Conservation (phyloP, 108 stramenopile genomes). For the Seminavis robusta region DNA sequence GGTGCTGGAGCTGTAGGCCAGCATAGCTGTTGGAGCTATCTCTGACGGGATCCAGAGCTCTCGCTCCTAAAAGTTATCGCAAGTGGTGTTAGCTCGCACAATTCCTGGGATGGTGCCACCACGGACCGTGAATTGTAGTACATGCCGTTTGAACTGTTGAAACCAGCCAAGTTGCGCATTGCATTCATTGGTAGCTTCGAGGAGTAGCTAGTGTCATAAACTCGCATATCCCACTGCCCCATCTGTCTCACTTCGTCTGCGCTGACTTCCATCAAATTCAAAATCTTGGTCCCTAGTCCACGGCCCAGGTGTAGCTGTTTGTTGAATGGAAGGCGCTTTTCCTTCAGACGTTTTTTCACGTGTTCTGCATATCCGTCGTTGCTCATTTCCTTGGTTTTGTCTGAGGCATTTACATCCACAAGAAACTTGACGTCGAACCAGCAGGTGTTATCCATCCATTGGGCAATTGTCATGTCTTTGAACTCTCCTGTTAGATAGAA, state of each 20-base stretch:
- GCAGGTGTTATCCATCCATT: background rate
- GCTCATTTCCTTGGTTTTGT: background rate
- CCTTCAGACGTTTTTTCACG: background rate
- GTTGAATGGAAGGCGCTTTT: background rate
- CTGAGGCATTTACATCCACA: background rate
- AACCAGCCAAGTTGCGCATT: background rate
- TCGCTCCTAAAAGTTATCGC: no score
- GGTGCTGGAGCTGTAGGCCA: no score
- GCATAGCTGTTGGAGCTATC: no score
- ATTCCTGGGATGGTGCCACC: background rate
- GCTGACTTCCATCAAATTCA: background rate
- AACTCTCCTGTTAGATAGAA: slow-evolving; percentile 3
- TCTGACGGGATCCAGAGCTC: no score
- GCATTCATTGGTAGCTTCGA: slow-evolving; percentile 4
- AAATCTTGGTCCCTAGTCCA: background rate
- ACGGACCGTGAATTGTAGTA: slow-evolving; percentile 3
- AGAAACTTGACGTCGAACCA: slow-evolving; percentile 8
- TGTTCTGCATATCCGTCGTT: background rate
- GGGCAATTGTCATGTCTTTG: background rate
- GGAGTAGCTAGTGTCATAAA: background rate
- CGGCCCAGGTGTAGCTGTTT: background rate
- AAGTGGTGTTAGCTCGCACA: background rate
- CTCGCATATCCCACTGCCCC: slow-evolving; percentile 2
- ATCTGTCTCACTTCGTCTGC: background rate
- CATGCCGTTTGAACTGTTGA: background rate